Conservation (phyloP, 1,284 basidiomycete genomes). For the Apiotrichum gamsii region DNA sequence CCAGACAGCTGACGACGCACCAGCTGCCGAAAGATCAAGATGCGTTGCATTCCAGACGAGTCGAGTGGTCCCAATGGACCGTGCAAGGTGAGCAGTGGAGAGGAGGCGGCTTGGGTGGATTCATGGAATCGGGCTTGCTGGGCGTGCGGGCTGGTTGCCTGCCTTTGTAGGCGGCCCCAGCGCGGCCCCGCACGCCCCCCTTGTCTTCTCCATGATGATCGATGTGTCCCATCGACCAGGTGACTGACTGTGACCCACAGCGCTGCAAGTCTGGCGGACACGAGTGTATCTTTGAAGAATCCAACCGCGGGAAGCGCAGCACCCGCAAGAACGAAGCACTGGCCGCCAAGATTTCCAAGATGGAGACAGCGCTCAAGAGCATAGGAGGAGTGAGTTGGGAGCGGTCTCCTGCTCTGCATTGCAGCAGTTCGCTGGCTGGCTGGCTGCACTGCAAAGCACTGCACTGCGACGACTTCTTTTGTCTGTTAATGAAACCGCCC, state of each 20-base stretch:
- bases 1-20: no score
- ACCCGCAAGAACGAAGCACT: slow-evolving; percentile 79
- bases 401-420: not conserved
- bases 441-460: not conserved
- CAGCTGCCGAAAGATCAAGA: slow-evolving; percentile 84
- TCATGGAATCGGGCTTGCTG: no score
- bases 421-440: no score
- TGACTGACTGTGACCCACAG: slow-evolving; percentile 15
- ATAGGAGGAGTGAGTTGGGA: slow-evolving; percentile 32
- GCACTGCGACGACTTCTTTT: no score
- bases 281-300: slow-evolving; percentile 91
- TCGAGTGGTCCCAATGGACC: slow-evolving; percentile 63
- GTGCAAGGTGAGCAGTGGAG: slow-evolving; percentile 69
- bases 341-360: slow-evolving; percentile 78
- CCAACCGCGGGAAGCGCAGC: slow-evolving; percentile 84
- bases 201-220: no score
- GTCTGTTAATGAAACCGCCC: not conserved
- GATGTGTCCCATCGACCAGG: slow-evolving; percentile 1
- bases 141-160: no score
- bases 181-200: no score
- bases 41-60: slow-evolving; percentile 92
- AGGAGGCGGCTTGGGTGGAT: no score
- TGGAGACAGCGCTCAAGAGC: slow-evolving; percentile 79
- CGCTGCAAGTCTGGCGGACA: slow-evolving; percentile 64
- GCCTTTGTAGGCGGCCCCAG: slow-evolving; percentile 34